phyloP scores from a whole-genome alignment of 1,139 yeast species.

The Zygoascus sp. region DNA sequence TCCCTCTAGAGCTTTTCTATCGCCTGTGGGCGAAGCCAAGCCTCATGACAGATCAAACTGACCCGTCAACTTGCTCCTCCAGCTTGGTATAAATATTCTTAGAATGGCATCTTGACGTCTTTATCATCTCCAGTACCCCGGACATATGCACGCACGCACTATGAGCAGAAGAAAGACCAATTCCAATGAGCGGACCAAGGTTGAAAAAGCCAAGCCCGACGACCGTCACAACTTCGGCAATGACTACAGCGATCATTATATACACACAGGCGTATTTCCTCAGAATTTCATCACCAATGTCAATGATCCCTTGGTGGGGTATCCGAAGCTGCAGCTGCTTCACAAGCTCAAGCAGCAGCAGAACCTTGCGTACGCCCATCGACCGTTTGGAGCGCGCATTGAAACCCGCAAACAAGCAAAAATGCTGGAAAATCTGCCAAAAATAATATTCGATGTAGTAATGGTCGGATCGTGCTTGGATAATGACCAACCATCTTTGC shows the following conservation, averaged over 20 bases:
- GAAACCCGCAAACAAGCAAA: slow-evolving; percentile 49
- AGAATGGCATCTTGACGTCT: too few species aligned
- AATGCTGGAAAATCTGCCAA: slow-evolving; percentile 48
- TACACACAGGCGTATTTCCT: slow-evolving; percentile 60
- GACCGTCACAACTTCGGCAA: slow-evolving; percentile 40
- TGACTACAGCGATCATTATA: slow-evolving; percentile 67
- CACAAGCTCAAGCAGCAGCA: slow-evolving; percentile 56
- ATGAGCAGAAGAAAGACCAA: neutral
- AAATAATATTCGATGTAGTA: slow-evolving; percentile 73
- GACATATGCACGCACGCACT: too few species aligned
- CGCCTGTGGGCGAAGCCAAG: too few species aligned
- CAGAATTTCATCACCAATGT: slow-evolving; percentile 61
- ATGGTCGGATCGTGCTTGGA: slow-evolving; percentile 83
- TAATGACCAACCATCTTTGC: slow-evolving; percentile 51
- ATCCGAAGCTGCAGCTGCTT: slow-evolving; percentile 71
- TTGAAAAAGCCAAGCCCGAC: neutral
- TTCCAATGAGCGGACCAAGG: neutral
- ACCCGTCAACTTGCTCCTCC: too few species aligned
- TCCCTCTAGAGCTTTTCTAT: too few species aligned
- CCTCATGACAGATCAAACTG: too few species aligned
- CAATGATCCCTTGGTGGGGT: slow-evolving; percentile 66
- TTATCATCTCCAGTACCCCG: too few species aligned
- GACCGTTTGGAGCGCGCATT: slow-evolving; percentile 63
- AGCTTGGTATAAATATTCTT: too few species aligned
- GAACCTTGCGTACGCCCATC: slow-evolving; percentile 48